Percentiles rank a stretch among this genome's conserved stretches.
Evolutionary conservation across 176 grass and related monocot species (phyloP).

Genomic region (Ananas comosus): DNA sequence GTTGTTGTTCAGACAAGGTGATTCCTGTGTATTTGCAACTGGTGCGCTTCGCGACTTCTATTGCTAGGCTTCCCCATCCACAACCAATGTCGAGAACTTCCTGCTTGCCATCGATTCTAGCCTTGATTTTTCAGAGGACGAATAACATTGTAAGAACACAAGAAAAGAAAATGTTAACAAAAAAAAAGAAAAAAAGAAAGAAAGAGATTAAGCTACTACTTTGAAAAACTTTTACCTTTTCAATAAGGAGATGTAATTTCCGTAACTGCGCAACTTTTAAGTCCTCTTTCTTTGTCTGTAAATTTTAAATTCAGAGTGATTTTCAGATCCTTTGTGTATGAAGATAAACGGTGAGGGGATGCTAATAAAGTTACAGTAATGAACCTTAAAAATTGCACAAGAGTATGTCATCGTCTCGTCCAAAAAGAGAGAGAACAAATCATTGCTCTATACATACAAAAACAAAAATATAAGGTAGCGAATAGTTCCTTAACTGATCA

Average conservation of each 20-base stretch:
- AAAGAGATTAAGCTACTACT: not conserved
- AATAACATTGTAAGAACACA: slow-evolving; percentile 6
- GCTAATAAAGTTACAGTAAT: not conserved
- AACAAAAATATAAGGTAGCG: not conserved
- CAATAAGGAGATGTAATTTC: slow-evolving; percentile 63
- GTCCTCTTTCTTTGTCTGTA: slow-evolving; percentile 59
- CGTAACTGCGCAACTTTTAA: slow-evolving; percentile 56
- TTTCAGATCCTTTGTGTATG: not conserved
- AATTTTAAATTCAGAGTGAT: not conserved
- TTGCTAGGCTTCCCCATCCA: slow-evolving; percentile 76
- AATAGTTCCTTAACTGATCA: not conserved
- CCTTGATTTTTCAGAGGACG: slow-evolving; percentile 29
- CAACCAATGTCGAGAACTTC: slow-evolving; percentile 88
- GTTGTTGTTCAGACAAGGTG: slow-evolving; percentile 74
- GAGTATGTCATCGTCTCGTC: slow-evolving; percentile 90
- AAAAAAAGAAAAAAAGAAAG: not conserved
- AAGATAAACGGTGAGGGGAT: not conserved
- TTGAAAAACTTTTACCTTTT: slow-evolving; percentile 44
- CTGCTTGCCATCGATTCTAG: slow-evolving; percentile 56
- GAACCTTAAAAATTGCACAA: slow-evolving; percentile 64
- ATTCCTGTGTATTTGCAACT: slow-evolving; percentile 90
- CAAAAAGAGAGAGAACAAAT: slow-evolving; percentile 75
- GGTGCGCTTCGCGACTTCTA: slow-evolving; percentile 62
- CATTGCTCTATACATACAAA: slow-evolving; percentile 43
- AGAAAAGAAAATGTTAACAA: not conserved